These are phyloP conservation scores for Nicotiana attenuata DNA, from an alignment of 257 asterid species.

Conservation along the genomic window DNA sequence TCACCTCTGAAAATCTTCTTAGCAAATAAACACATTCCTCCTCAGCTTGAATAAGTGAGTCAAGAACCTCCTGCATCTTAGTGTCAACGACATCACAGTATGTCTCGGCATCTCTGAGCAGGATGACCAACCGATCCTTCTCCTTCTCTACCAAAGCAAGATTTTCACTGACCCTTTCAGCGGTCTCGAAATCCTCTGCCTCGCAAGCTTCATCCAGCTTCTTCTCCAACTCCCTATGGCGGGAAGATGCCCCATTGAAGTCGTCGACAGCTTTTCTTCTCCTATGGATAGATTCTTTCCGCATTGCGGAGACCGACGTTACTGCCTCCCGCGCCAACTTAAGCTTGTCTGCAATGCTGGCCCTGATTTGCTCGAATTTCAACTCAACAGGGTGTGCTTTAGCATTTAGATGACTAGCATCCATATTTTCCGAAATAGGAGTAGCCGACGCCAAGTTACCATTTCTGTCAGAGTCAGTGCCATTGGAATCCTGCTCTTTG, in stretches of 20 bases:
- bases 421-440: neutral
- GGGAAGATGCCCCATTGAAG: slow-evolving; percentile 26
- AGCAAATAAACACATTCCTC: slow-evolving; percentile 40
- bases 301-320: slow-evolving; percentile 20
- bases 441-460: neutral
- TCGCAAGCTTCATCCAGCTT: slow-evolving; percentile 44
- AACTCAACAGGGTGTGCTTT: slow-evolving; percentile 10
- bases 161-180: slow-evolving; percentile 36
- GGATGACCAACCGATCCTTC: slow-evolving; percentile 17
- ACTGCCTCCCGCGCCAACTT: slow-evolving; percentile 27
- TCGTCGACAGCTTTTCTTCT: slow-evolving; percentile 34
- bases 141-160: slow-evolving; percentile 39
- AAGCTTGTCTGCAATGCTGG: slow-evolving; percentile 21
- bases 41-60: slow-evolving; percentile 31
- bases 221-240: slow-evolving; percentile 31
- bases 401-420: neutral
- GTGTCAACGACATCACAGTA: slow-evolving; percentile 27
- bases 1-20: slow-evolving; percentile 30
- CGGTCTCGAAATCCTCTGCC: slow-evolving; percentile 44
- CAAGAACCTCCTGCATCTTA: slow-evolving; percentile 31
- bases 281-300: slow-evolving; percentile 29
- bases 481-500: neutral
- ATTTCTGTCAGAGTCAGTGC: neutral
- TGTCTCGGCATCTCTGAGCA: slow-evolving; percentile 32
- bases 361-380: slow-evolving; percentile 25